phyloP scores from a whole-genome alignment of 352 stramenopile genomes.

The Phytophthora hybrid region DNA sequence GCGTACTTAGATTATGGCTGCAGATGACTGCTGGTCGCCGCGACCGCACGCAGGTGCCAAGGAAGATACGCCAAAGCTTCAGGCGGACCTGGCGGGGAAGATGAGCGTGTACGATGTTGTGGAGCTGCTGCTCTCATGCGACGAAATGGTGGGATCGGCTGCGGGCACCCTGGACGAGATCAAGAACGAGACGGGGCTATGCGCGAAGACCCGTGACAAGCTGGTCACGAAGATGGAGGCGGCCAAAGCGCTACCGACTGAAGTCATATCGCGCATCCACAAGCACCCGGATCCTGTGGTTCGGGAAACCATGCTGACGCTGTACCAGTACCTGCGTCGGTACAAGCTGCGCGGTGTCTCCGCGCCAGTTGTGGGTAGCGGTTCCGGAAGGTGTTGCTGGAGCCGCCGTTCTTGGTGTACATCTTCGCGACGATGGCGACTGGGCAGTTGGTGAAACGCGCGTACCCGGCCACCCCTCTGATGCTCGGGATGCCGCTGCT shows the following conservation, averaged over 20 bases:
- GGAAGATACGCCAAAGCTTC: constrained; percentile 51
- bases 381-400: constrained; percentile 72
- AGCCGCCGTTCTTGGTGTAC: constrained; percentile 82
- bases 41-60: constrained; percentile 73
- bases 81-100: constrained; percentile 60
- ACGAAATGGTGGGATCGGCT: constrained; percentile 72
- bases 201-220: constrained; percentile 77
- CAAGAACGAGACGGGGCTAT: constrained; percentile 47
- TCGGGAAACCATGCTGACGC: constrained; percentile 82
- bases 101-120: constrained; percentile 86
- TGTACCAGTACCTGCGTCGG: constrained; percentile 82
- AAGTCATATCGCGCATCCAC: constrained; percentile 76
- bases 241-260: constrained; percentile 64
- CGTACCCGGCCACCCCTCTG: constrained; percentile 62
- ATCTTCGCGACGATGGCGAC: constrained; percentile 70
- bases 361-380: constrained; percentile 77
- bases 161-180: constrained; percentile 48
- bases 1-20: constrained; percentile 71
- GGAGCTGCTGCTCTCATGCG: constrained; percentile 72
- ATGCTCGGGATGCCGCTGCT: constrained; percentile 67
- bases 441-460: constrained; percentile 75
- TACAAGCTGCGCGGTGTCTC: constrained; percentile 71
- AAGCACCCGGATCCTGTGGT: constrained; percentile 78
- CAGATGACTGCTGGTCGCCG: constrained; percentile 55
- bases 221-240: constrained; percentile 85